Conservation (phyloP, 192 early-diverging fungal species). For the Coemansia nantahalensis region DNA sequence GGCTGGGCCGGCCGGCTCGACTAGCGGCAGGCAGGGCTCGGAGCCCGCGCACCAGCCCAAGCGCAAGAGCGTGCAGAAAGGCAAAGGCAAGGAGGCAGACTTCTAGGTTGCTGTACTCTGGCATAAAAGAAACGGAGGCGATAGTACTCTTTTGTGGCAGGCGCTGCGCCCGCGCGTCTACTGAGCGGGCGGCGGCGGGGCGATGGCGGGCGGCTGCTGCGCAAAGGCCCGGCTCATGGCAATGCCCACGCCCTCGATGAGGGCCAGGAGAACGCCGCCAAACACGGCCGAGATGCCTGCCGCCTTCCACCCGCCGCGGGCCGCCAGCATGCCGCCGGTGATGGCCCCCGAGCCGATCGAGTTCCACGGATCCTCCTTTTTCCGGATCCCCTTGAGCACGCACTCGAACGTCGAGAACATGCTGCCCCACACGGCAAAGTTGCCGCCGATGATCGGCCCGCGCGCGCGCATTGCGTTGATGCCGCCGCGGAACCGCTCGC, state of each 20-base stretch:
- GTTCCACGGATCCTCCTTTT: constrained; percentile 99
- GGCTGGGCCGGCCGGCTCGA: too few relatives aligned
- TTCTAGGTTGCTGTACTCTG: constrained; percentile 1
- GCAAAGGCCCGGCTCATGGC: constrained; percentile 69
- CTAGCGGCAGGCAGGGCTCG: too few relatives aligned
- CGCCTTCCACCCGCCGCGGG: constrained; percentile 72
- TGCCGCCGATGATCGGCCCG: constrained; percentile 92
- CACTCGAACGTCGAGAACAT: constrained; percentile 98
- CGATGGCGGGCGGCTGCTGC: constrained; percentile 58
- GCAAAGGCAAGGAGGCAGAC: constrained; percentile 42
- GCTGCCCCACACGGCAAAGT: constrained; percentile 99
- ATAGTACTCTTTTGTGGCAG: not conserved
- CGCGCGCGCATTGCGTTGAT: constrained; percentile 87
- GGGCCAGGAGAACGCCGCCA: constrained; percentile 87
- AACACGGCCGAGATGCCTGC: constrained; percentile 83
- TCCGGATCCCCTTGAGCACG: constrained; percentile 85
- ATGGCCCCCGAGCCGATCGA: constrained; percentile 90
- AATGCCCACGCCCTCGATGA: constrained; percentile 94
- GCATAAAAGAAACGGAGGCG: not conserved
- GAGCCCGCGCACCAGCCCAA: not conserved
- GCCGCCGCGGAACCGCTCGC: constrained; percentile 87
- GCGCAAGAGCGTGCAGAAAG: constrained; percentile 6
- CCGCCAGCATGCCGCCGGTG: constrained; percentile 93
- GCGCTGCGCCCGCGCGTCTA: constrained; percentile 2
- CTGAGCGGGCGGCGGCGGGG: constrained; percentile 32